Evolutionary conservation across 208 protist species (phyloP).

Genomic region (Leishmania tarentolae): DNA sequence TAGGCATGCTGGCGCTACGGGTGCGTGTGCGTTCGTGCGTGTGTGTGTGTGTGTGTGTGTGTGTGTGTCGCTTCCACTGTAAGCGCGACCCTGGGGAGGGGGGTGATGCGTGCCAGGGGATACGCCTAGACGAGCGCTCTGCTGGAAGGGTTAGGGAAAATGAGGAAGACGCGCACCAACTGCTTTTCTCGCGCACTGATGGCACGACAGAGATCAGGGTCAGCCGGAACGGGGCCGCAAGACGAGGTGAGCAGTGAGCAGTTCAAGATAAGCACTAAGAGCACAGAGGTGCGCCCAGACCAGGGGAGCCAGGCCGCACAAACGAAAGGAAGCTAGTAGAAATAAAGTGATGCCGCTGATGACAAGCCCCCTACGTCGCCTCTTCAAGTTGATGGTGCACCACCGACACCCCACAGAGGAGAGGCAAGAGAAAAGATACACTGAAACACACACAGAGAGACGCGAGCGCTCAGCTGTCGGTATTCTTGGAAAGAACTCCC

Average conservation of each 20-base stretch:
- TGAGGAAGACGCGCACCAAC: not conserved
- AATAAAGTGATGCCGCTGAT: not conserved
- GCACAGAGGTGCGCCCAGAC: not conserved
- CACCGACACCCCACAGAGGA: not conserved
- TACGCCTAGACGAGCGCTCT: not conserved
- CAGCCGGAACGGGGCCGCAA: not conserved
- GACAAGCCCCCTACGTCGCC: not conserved
- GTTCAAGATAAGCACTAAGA: not conserved
- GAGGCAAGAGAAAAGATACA: not conserved
- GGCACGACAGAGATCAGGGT: not conserved
- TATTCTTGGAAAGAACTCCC: not conserved
- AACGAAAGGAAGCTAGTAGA: not conserved
- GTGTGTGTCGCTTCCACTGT: not conserved
- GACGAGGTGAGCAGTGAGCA: not conserved
- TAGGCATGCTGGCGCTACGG: slow-evolving; percentile 16
- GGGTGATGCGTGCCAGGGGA: not conserved
- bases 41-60: no score
- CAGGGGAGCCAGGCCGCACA: not conserved
- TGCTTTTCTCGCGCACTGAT: not conserved
- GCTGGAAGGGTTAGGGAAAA: not conserved
- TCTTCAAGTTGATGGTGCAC: not conserved
- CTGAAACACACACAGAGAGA: not conserved
- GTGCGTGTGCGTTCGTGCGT: no score
- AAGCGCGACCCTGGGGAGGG: not conserved
- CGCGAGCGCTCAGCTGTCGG: not conserved